Evolutionary conservation across 306 rosid species (phyloP).

Genomic region (Neltuma alba): DNA sequence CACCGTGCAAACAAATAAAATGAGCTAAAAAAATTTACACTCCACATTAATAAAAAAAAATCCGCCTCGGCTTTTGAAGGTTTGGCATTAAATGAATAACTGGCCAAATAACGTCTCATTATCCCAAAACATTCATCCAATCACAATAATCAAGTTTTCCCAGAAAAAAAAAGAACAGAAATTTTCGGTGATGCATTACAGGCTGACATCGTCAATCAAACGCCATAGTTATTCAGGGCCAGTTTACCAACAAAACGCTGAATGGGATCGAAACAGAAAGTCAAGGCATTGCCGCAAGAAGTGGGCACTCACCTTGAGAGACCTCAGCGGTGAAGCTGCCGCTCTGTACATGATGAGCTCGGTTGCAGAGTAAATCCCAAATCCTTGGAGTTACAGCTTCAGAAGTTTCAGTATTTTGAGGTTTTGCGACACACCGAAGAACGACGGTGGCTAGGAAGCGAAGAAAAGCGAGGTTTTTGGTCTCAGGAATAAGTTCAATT

Average conservation of each 20-base stretch:
- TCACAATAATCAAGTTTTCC: background rate
- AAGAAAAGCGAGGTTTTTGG: background rate
- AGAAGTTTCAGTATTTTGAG: background rate
- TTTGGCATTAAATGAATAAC: background rate
- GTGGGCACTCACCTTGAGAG: conserved; percentile 58
- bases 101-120: background rate
- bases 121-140: conserved; percentile 6
- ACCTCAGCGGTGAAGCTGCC: conserved; percentile 53
- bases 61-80: background rate
- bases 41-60: background rate
- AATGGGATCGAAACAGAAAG: conserved; percentile 8
- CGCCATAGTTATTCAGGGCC: background rate
- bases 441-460: conserved; percentile 11
- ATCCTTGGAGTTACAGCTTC: background rate
- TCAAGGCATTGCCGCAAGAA: background rate
- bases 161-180: background rate
- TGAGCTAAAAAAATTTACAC: background rate
- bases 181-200: background rate
- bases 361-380: conserved; percentile 28
- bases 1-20: background rate
- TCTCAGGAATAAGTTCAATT: background rate
- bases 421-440: conserved; percentile 5
- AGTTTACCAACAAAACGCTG: background rate
- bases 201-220: background rate
- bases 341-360: conserved; percentile 51